Base-by-base conservation (phyloP, 2,329 filamentous ascomycete genomes). In the Phoma sp. region DNA sequence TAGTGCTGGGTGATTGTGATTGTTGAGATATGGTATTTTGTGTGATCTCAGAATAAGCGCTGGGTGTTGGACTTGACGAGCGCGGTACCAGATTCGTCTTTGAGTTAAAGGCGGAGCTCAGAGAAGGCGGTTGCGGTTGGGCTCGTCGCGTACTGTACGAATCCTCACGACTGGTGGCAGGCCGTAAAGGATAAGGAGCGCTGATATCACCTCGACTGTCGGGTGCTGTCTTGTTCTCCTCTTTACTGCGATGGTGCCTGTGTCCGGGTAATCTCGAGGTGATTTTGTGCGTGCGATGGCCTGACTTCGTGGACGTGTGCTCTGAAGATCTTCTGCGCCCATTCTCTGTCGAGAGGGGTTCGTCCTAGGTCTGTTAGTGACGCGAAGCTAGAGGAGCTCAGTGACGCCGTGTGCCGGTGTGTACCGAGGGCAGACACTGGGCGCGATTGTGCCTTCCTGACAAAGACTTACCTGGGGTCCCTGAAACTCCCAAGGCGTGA, bases 401-500 rank as follows among this genome's bases (percentile, higher is more conserved):
- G 45, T 36, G 14, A 36, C 14, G 35, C 11, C 27, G 40, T 39
- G 39, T 14, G 41, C 37, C 40, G 29, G 30, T 14, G 32, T 33
- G 11, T 14, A 40, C 11, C 4, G 22, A 29, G 10, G 18, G 35
- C 44, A 42, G 22, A 40, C 27, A 14, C 23, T 14, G 36, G 11
- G 38, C 11, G 29, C 22, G 18, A 10, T 1, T 27, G 37, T 35
- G 38, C 37, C 27, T 59, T 27, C 38, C 33, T 25, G 30, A 29
- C 30, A 57, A 13, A 47, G 42, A 67, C 86, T 80, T 75, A 90
- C 88, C 79, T 90, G 85, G 62, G 84, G 84, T 71, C 95, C 91
- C 76, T 98, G 95, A 72, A 95, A 98, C 58, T 96, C 83, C 83
- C 96, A 99, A n/a, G 95, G 95, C 35, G 96, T 95, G 53, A 99